Percentiles rank a stretch among this genome's conserved stretches.
phyloP scores from a whole-genome alignment of 768 basidiomycete genomes.

The Phylloporus sp. region DNA sequence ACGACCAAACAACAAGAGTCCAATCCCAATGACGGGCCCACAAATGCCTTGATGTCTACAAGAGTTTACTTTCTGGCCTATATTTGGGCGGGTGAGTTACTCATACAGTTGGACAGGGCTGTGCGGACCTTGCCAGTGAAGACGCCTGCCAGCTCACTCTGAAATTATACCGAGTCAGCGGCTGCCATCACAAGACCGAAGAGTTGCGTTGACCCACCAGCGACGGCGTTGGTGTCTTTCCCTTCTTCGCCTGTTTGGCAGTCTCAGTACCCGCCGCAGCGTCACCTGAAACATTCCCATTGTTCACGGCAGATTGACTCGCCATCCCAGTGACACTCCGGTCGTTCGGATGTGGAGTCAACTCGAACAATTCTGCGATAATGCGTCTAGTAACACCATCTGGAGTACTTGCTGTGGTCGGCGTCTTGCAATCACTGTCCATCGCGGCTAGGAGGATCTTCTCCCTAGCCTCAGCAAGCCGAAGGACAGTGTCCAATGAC shows the following conservation, averaged over 20 bases:
- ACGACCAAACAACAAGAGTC: too few species aligned
- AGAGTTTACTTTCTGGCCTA: not conserved
- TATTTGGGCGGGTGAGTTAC: not conserved
- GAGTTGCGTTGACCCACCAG: conserved; percentile 6
- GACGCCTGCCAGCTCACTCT: not conserved
- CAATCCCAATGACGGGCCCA: too few species aligned
- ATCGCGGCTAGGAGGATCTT: conserved; percentile 34
- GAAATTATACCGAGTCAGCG: not conserved
- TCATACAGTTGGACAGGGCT: not conserved
- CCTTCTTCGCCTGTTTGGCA: not conserved
- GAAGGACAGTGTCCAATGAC: conserved; percentile 54
- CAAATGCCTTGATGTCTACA: too few species aligned
- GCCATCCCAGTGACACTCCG: not conserved
- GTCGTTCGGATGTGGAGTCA: conserved; percentile 10
- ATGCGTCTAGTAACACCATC: conserved; percentile 27
- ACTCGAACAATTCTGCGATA: conserved; percentile 32
- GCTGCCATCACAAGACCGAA: not conserved
- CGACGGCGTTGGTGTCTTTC: not conserved
- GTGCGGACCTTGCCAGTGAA: conserved; percentile 2
- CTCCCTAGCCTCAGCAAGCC: conserved; percentile 53
- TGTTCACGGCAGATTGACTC: conserved; percentile 9
- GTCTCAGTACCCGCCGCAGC: not conserved
- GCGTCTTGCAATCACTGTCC: conserved; percentile 25
- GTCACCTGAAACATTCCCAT: not conserved
- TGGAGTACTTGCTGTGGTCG: conserved; percentile 24